These are phyloP conservation scores for Vitellaria paradoxa DNA, from an alignment of 179 eudicot genomes.

Conservation along the genomic window DNA sequence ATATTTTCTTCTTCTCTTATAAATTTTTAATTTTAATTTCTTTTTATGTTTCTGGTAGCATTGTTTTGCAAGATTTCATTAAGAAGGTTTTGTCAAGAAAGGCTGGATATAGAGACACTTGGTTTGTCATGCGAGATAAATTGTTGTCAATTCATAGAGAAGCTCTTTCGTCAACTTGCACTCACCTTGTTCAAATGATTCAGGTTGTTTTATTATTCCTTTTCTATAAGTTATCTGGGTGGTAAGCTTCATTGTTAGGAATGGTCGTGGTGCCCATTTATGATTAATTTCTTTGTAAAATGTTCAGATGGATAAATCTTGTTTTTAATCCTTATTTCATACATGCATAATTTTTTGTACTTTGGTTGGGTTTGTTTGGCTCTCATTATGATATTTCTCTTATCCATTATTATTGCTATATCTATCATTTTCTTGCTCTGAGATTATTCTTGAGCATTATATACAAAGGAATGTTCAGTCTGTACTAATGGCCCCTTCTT, in stretches of 20 bases:
- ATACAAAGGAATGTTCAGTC: not conserved
- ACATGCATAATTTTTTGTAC: not conserved
- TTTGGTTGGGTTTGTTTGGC: not conserved
- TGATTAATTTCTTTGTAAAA: not conserved
- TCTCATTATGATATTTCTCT: not conserved
- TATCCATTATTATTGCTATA: not conserved
- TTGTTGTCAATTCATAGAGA: slow-evolving; percentile 64
- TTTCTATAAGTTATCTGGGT: slow-evolving; percentile 3
- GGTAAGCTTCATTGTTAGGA: not conserved
- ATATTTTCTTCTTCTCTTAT: slow-evolving; percentile 3
- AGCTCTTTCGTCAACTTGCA: slow-evolving; percentile 75
- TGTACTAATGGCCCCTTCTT: not conserved
- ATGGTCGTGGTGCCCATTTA: not conserved
- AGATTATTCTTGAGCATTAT: not conserved
- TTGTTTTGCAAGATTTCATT: slow-evolving; percentile 76
- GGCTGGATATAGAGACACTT: slow-evolving; percentile 51
- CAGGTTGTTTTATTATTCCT: slow-evolving; percentile 54
- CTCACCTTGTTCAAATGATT: slow-evolving; percentile 65
- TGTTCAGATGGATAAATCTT: not conserved
- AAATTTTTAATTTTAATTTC: slow-evolving; percentile 11
- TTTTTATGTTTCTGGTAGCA: slow-evolving; percentile 47
- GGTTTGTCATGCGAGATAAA: slow-evolving; percentile 53
- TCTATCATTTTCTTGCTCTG: not conserved
- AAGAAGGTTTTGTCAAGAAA: slow-evolving; percentile 57
- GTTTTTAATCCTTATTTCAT: not conserved